Percentiles rank a stretch among this genome's conserved stretches.
Evolutionary conservation across 768 basidiomycete genomes (phyloP).

Genomic region (Cantharellus cinnabarinus): DNA sequence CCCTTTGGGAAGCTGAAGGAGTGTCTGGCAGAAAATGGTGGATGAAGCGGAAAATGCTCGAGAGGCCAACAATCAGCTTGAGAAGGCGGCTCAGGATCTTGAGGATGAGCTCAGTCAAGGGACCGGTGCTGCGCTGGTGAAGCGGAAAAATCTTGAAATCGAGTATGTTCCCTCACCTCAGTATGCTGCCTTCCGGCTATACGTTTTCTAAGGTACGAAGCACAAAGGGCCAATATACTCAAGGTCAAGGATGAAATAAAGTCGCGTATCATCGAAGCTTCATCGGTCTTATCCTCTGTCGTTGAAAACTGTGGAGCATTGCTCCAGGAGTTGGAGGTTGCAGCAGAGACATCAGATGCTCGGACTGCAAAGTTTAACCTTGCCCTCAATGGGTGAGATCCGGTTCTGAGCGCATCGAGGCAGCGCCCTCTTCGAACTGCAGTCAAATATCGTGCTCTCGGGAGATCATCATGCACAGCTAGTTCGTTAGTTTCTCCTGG

Average conservation of each 20-base stretch:
- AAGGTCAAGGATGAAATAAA: background rate
- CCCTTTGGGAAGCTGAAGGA: background rate
- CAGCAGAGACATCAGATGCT: background rate
- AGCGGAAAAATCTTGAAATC: background rate
- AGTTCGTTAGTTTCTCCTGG: too few species aligned
- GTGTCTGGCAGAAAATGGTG: background rate
- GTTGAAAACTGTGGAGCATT: background rate
- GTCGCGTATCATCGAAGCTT: background rate
- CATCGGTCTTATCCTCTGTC: background rate
- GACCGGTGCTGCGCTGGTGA: background rate
- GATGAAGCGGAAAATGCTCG: background rate
- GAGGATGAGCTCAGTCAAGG: background rate
- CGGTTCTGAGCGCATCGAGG: too few species aligned
- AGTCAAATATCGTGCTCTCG: too few species aligned
- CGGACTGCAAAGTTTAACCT: background rate
- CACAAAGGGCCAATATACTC: background rate
- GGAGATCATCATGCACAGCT: too few species aligned
- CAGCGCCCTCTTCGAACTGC: too few species aligned
- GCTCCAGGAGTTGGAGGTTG: background rate
- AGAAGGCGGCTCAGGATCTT: background rate
- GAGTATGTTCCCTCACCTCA: background rate
- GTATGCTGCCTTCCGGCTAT: background rate
- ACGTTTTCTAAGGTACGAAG: background rate
- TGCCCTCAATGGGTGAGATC: too few species aligned
- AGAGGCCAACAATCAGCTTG: background rate